Evolutionary conservation across 1,284 basidiomycete genomes (phyloP).

Genomic region (Apiotrichum brassicae): DNA sequence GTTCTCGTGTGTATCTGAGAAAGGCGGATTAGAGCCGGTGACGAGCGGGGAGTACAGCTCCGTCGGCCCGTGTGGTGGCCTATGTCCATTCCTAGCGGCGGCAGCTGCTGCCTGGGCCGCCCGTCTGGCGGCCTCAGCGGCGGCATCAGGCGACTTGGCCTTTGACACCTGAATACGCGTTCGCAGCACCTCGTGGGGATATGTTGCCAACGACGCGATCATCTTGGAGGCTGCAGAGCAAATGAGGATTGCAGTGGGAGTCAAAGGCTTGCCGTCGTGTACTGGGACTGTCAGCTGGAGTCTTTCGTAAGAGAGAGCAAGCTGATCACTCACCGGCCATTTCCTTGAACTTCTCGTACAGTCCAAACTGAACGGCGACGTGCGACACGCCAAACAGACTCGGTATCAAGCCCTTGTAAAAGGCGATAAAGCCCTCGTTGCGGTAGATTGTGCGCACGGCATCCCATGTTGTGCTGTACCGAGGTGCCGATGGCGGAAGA

Average conservation of each 20-base stretch:
- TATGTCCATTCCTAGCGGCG: background rate
- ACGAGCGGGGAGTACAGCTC: conserved; percentile 25
- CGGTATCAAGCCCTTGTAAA: conserved; percentile 85
- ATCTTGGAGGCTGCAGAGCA: conserved; percentile 88
- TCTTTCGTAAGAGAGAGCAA: too few relatives aligned
- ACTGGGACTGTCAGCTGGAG: conserved; percentile 17
- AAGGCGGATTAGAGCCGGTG: conserved; percentile 25
- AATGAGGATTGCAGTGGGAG: conserved; percentile 64
- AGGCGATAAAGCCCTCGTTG: conserved; percentile 72
- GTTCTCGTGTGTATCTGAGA: background rate
- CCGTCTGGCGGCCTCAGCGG: background rate
- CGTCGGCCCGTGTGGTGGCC: background rate
- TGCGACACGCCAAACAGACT: conserved; percentile 83
- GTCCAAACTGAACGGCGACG: conserved; percentile 89
- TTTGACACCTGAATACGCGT: conserved; percentile 72
- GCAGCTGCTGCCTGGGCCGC: conserved; percentile 3
- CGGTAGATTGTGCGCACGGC: conserved; percentile 79
- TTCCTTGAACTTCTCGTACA: conserved; percentile 86
- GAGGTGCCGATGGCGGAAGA: conserved; percentile 63
- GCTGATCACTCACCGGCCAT: conserved; percentile 67
- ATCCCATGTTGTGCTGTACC: conserved; percentile 80
- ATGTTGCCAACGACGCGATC: conserved; percentile 86
- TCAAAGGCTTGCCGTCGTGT: conserved; percentile 54
- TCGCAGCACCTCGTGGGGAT: conserved; percentile 91
- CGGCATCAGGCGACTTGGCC: conserved; percentile 1